phyloP scores from a whole-genome alignment of 192 early-diverging fungal species.

The Mortierella antarctica region DNA sequence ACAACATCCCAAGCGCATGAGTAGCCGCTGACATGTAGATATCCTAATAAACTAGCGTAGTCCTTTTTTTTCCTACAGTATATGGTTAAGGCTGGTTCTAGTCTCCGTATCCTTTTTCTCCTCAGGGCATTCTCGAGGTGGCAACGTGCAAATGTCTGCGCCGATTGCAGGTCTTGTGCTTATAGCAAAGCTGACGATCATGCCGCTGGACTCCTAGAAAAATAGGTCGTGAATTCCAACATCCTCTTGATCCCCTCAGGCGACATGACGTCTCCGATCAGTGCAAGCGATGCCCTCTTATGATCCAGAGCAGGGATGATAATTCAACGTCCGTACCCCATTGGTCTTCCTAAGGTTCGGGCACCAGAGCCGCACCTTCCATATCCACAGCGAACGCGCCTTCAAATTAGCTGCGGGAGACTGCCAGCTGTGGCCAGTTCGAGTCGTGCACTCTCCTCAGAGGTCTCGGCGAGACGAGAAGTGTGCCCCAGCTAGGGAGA shows the following conservation, averaged over 20 bases:
- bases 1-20: too few relatives aligned
- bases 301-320: constrained; percentile 61
- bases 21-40: too few relatives aligned
- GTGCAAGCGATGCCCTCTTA: constrained; percentile 37
- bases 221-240: too few relatives aligned
- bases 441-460: constrained; percentile 76
- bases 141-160: too few relatives aligned
- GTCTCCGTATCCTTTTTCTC: too few relatives aligned
- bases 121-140: too few relatives aligned
- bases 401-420: constrained; percentile 89
- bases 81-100: too few relatives aligned
- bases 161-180: too few relatives aligned
- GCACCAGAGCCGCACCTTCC: constrained; percentile 61
- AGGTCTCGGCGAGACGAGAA: constrained; percentile 78
- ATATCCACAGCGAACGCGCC: constrained; percentile 70
- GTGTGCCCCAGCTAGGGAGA: constrained; percentile 51
- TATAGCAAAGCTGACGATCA: constrained; percentile 12
- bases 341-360: constrained; percentile 70
- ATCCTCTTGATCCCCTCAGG: too few relatives aligned
- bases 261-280: constrained; percentile 50
- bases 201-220: not conserved
- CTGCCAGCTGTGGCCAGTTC: constrained; percentile 94
- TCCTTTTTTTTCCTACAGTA: too few relatives aligned
- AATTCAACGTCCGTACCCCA: constrained; percentile 84
- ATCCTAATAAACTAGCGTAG: too few relatives aligned